Evolutionary conservation across 2,329 filamentous ascomycete species (phyloP).

Genomic region (Xylaria sp.): DNA sequence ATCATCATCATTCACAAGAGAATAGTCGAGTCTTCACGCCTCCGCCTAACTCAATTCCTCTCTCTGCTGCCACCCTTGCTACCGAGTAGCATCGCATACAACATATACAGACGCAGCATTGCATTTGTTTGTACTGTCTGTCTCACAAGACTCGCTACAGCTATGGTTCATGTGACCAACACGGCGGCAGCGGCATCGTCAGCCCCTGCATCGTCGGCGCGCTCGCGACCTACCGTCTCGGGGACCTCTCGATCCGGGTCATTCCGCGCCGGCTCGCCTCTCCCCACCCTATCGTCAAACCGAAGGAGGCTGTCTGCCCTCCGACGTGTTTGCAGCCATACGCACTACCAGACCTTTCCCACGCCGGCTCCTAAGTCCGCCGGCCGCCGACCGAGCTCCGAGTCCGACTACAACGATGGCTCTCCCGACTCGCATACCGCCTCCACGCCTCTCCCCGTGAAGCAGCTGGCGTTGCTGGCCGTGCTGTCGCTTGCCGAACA

Average conservation of each 20-base stretch:
- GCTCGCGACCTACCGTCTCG: slow-evolving; percentile 39
- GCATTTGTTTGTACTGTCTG: no score
- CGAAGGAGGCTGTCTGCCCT: slow-evolving; percentile 36
- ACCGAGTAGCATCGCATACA: not conserved
- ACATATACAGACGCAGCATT: not conserved
- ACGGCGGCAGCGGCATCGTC: slow-evolving; percentile 38
- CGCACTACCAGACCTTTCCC: slow-evolving; percentile 85
- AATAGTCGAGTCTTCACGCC: not conserved
- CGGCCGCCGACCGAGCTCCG: slow-evolving; percentile 55
- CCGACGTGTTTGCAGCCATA: slow-evolving; percentile 53
- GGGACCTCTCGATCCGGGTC: slow-evolving; percentile 41
- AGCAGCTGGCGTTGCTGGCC: slow-evolving; percentile 85
- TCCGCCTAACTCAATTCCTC: not conserved
- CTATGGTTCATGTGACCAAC: slow-evolving; percentile 43
- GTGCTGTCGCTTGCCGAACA: slow-evolving; percentile 93
- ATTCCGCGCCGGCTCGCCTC: slow-evolving; percentile 50
- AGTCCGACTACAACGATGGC: slow-evolving; percentile 48
- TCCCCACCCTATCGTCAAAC: slow-evolving; percentile 41
- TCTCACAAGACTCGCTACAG: not conserved
- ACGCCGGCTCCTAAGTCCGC: slow-evolving; percentile 76
- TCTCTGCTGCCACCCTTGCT: not conserved
- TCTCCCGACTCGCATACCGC: slow-evolving; percentile 54
- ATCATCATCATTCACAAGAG: not conserved
- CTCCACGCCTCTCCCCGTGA: slow-evolving; percentile 81
- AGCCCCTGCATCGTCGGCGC: slow-evolving; percentile 25